phyloP scores from a whole-genome alignment of 2,329 filamentous ascomycete genomes.

The Pseudocercospora eumusae region DNA sequence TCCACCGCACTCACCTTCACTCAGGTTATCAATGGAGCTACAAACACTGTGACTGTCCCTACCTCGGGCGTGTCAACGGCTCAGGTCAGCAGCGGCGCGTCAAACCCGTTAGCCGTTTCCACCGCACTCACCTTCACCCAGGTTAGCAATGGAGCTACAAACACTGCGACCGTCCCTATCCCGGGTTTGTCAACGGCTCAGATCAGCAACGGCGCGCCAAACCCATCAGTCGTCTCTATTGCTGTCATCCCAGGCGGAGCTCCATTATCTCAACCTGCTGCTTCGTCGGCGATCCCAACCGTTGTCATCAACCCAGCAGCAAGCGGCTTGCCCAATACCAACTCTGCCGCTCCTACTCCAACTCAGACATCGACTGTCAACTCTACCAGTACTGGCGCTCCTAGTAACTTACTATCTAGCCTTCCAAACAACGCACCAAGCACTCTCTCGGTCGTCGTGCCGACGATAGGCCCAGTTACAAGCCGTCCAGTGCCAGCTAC shows the following conservation, averaged over 20 bases:
- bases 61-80: neutral
- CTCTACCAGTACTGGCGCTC: neutral
- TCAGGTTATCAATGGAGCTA: neutral
- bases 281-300: neutral
- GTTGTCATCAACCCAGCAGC: too few relatives aligned
- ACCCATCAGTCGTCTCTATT: neutral
- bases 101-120: neutral
- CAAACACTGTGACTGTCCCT: neutral
- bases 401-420: neutral
- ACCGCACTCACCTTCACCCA: neutral
- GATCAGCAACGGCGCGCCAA: neutral
- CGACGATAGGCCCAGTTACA: neutral
- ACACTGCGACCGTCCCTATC: neutral
- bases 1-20: neutral
- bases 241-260: neutral
- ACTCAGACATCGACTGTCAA: neutral
- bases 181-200: neutral
- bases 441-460: slow-evolving; percentile 18
- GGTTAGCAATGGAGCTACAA: neutral
- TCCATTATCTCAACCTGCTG: neutral
- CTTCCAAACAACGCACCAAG: neutral
- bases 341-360: neutral
- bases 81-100: neutral
- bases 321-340: neutral
- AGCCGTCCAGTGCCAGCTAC: slow-evolving; percentile 20